Evolutionary conservation across 768 basidiomycete species (phyloP), one percentile per base, ranked within the genome.

Genomic region (Hemileccinum impolitum): DNA sequence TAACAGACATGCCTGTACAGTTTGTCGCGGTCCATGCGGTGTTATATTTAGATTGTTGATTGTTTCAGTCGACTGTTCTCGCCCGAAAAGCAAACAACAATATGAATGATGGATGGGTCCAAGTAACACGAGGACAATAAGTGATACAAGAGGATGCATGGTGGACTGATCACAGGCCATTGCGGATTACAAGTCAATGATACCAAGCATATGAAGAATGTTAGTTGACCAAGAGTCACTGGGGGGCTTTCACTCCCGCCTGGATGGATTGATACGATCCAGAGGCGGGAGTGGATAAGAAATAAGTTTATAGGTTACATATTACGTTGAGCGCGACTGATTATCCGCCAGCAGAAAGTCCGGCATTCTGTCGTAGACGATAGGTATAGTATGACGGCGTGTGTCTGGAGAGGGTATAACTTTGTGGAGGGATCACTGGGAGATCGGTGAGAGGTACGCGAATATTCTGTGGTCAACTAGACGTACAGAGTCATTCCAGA

Each of bases 401-500:
- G 54, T 37, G 49, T 55, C 59, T 43, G 42, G 17, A 46, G 54
- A 45, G 54, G 57, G 67, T 67, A 67, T 66, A 56, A 49, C 37
- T 18, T 46, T 34, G 41, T 45, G 44, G 34, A 47, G 39, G 36
- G 52, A 43, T 69, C 54, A 59, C 60, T 68, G 52, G 21, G 30
- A 37, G 28, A 53, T 43, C 18, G 40, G 39, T 55, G 18, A 62
- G 18, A 62, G 52, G 14, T 12, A n/a, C 3, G 35, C n/a, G 21
- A 17, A 8, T 3, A 6, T 9, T 14, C 1, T 3, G 38, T 1
- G 18, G 11, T 4, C 34, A 9, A 39, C 23, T 10, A 10, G 45
- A 63, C 61, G 41, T 49, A 69, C 75, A 53, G 74, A 66, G 45
- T 82, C 79, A 51, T 74, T 75, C 82, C 82, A 84, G 55, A 84